phyloP scores from a whole-genome alignment of 2,329 filamentous ascomycete species.

The Sporothrix euskadiensis region DNA sequence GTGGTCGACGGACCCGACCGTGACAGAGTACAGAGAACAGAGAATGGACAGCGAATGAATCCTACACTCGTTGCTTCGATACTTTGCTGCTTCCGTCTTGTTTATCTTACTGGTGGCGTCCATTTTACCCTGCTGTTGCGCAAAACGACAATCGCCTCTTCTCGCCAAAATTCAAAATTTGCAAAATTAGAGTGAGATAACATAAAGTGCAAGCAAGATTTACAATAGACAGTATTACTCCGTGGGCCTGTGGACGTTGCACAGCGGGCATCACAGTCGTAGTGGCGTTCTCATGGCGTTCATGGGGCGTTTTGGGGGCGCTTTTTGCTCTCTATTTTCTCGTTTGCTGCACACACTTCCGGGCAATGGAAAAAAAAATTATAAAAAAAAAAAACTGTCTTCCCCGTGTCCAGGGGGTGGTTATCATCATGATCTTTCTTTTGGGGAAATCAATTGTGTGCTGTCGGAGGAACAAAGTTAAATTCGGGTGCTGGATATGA shows the following conservation, averaged over 20 bases:
- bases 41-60: neutral
- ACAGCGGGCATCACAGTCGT: neutral
- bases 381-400: neutral
- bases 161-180: neutral
- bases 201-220: neutral
- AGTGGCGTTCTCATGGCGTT: neutral
- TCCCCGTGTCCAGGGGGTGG: neutral
- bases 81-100: neutral
- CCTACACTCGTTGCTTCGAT: neutral
- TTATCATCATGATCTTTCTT: neutral
- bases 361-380: neutral
- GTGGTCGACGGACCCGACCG: neutral
- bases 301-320: neutral
- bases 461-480: neutral
- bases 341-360: constrained; percentile 4
- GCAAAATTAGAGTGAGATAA: neutral
- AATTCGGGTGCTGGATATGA: neutral
- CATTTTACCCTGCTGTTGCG: neutral
- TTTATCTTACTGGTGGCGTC: neutral
- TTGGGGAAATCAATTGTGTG: neutral
- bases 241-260: neutral
- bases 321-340: neutral
- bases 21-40: neutral
- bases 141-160: neutral
- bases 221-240: neutral